A percentile compares a stretch with the other conserved stretches of the same genome.
Evolutionary conservation across 129 eudicot species (phyloP).

Genomic region (Chrysanthemum lavandulifolium): DNA sequence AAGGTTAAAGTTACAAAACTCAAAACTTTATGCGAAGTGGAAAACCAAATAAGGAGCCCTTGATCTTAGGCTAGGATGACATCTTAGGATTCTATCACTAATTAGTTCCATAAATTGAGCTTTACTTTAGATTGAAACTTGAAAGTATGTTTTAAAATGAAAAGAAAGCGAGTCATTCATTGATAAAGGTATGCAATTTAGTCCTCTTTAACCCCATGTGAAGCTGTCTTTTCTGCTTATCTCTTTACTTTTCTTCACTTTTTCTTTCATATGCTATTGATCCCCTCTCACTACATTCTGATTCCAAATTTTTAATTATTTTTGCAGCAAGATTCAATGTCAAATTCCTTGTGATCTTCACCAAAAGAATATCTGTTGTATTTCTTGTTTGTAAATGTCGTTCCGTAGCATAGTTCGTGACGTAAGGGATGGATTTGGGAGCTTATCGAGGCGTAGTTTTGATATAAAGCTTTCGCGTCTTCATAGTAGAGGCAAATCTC

Average conservation of each 20-base stretch:
- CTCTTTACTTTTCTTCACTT: constrained; percentile 32
- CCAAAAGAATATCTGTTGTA: not conserved
- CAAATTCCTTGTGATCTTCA: constrained; percentile 22
- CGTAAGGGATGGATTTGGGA: constrained; percentile 81
- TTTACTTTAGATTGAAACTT: constrained; percentile 25
- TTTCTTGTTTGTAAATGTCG: constrained; percentile 35
- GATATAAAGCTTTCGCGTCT: constrained; percentile 55
- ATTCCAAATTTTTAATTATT: constrained; percentile 16
- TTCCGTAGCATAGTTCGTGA: constrained; percentile 66
- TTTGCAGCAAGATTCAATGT: constrained; percentile 45
- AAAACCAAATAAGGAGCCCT: not conserved
- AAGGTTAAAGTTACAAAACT: constrained; percentile 10
- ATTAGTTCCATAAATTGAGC: constrained; percentile 28
- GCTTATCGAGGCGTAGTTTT: constrained; percentile 70
- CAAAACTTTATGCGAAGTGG: constrained; percentile 12
- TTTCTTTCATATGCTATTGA: constrained; percentile 14
- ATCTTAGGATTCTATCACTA: constrained; percentile 28
- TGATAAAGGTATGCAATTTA: constrained; percentile 33
- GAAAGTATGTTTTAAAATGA: constrained; percentile 32
- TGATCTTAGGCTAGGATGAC: constrained; percentile 16
- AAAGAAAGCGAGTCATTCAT: constrained; percentile 25
- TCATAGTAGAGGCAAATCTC: constrained; percentile 77
- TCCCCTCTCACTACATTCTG: constrained; percentile 22
- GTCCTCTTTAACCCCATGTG: constrained; percentile 48
- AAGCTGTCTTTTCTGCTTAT: constrained; percentile 50